phyloP scores from a whole-genome alignment of 768 basidiomycete species.

The Hydnomerulius pinastri region DNA sequence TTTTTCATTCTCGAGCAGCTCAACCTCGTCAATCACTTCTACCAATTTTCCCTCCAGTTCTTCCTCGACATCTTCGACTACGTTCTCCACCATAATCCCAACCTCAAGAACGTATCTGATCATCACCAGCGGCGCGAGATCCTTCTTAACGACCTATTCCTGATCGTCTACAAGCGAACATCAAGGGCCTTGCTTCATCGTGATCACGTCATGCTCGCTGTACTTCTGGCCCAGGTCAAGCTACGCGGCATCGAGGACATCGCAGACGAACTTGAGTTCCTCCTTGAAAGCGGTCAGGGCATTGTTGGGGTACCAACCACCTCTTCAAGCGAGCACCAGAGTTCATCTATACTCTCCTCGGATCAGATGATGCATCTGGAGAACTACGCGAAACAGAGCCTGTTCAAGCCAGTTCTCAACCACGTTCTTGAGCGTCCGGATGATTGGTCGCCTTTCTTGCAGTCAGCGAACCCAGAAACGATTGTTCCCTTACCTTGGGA shows the following conservation, averaged over 20 bases:
- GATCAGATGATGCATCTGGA: conserved; percentile 74
- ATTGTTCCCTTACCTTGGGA: conserved; percentile 81
- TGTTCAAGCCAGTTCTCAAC: conserved; percentile 76
- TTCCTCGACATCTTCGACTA: conserved; percentile 99
- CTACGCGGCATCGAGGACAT: conserved; percentile 79
- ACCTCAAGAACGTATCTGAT: conserved; percentile 78
- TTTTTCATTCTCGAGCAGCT: conserved; percentile 98
- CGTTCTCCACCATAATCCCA: conserved; percentile 89
- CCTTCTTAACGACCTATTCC: conserved; percentile 85
- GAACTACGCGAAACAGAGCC: conserved; percentile 65
- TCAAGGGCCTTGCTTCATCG: conserved; percentile 87
- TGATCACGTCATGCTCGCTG: conserved; percentile 89
- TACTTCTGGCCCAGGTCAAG: conserved; percentile 88
- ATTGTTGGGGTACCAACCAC: conserved; percentile 40
- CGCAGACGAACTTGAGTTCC: conserved; percentile 82
- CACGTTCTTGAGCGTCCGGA: conserved; percentile 62
- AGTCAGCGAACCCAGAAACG: conserved; percentile 65
- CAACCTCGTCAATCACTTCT: conserved; percentile 94
- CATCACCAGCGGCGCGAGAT: conserved; percentile 73
- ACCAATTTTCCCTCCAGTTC: conserved; percentile 96
- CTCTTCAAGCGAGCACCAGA: conserved; percentile 37
- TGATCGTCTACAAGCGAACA: conserved; percentile 84
- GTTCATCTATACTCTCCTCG: conserved; percentile 52
- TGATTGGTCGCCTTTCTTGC: conserved; percentile 73
- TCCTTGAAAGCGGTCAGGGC: conserved; percentile 86